Evolutionary conservation across 108 stramenopile genomes (phyloP).

Genomic region (Cyclotella cryptica): DNA sequence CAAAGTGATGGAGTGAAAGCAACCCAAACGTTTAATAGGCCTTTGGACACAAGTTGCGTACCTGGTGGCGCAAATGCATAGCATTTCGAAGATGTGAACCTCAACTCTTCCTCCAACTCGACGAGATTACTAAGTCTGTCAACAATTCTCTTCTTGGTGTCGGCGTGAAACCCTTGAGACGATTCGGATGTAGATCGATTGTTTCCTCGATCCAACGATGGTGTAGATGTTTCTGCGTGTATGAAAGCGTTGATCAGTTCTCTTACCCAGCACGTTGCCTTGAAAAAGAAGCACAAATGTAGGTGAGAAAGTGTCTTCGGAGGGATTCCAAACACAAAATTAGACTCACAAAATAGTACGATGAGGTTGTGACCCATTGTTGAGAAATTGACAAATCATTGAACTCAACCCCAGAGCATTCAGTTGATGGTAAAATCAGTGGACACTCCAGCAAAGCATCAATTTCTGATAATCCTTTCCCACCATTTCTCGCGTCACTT

Average conservation of each 20-base stretch:
- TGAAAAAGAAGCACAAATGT: background rate
- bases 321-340: background rate
- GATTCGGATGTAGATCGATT: constrained; percentile 14
- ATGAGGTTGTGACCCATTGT: constrained; percentile 45
- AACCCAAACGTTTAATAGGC: background rate
- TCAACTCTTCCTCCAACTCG: constrained; percentile 55
- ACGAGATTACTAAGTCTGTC: constrained; percentile 42
- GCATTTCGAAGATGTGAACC: constrained; percentile 46
- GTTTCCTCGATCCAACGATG: background rate
- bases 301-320: background rate
- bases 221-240: constrained; percentile 24
- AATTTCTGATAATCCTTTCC: constrained; percentile 42
- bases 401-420: constrained; percentile 41
- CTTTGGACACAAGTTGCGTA: background rate
- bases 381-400: constrained; percentile 24
- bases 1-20: background rate
- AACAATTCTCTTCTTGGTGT: constrained; percentile 36
- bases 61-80: constrained; percentile 53
- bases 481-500: constrained; percentile 46
- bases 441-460: constrained; percentile 57
- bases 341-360: constrained; percentile 43
- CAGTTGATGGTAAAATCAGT: constrained; percentile 35
- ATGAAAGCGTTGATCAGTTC: constrained; percentile 60
- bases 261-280: constrained; percentile 49
- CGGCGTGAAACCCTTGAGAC: constrained; percentile 33